Percentiles rank a stretch among this genome's conserved stretches.
Evolutionary conservation across 352 stramenopile species (phyloP).

Genomic region (Paralagenidium karlingii): DNA sequence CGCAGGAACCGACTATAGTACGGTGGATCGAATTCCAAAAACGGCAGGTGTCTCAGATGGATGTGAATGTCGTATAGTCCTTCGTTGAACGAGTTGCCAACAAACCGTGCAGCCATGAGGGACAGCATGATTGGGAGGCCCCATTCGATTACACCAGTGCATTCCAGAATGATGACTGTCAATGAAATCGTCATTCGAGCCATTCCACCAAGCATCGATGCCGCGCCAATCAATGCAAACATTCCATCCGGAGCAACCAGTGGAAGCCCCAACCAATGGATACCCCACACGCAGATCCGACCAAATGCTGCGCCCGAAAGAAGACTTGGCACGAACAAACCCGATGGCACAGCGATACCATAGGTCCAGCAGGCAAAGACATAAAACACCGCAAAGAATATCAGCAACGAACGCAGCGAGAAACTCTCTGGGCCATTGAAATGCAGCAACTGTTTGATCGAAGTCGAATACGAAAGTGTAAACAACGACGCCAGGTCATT

Average conservation of each 20-base stretch:
- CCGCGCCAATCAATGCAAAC: slow-evolving; percentile 95
- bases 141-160: slow-evolving; percentile 97
- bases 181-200: slow-evolving; percentile 97
- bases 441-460: slow-evolving; percentile 95
- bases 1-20: slow-evolving; percentile 65
- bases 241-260: slow-evolving; percentile 80
- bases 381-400: slow-evolving; percentile 95
- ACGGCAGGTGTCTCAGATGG: slow-evolving; percentile 92
- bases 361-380: slow-evolving; percentile 91
- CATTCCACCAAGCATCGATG: slow-evolving; percentile 93
- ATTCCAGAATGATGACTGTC: slow-evolving; percentile 97
- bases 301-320: slow-evolving; percentile 93
- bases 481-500: slow-evolving; percentile 97
- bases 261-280: slow-evolving; percentile 45
- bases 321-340: slow-evolving; percentile 95
- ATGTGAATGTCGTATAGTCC: slow-evolving; percentile 99
- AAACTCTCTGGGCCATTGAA: slow-evolving; percentile 88
- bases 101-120: slow-evolving; percentile 93
- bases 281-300: slow-evolving; percentile 53
- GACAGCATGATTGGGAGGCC: slow-evolving; percentile 97
- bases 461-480: slow-evolving; percentile 91
- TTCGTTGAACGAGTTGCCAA: slow-evolving; percentile 98
- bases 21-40: slow-evolving; percentile 93
- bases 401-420: slow-evolving; percentile 85
- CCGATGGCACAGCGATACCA: slow-evolving; percentile 93